Evolutionary conservation across 805 yeast genomes (phyloP).

Genomic region (Candida nonsorbophila): DNA sequence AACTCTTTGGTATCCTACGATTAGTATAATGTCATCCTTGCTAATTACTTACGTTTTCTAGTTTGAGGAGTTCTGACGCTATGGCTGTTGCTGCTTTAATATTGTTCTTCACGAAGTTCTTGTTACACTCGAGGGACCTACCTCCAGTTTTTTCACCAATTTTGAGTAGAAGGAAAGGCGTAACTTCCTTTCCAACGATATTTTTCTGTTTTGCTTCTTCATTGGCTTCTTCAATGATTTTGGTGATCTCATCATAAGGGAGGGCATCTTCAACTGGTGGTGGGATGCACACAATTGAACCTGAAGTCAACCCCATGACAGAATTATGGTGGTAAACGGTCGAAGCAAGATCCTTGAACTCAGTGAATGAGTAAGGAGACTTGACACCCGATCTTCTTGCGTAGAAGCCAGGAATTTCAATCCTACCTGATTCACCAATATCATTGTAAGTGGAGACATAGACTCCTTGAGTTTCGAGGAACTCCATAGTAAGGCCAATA

Average conservation of each 20-base stretch:
- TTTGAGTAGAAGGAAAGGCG: conserved; percentile 68
- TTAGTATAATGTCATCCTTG: conserved; percentile 1
- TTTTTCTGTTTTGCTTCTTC: conserved; percentile 47
- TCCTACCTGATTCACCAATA: conserved; percentile 7
- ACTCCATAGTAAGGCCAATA: conserved; percentile 75
- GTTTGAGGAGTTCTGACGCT: conserved; percentile 45
- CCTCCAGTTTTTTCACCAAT: conserved; percentile 71
- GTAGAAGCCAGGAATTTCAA: conserved; percentile 74
- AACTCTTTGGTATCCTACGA: background rate
- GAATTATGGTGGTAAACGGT: conserved; percentile 44
- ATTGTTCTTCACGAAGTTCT: conserved; percentile 72
- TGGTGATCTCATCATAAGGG: conserved; percentile 44
- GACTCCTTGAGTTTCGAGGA: conserved; percentile 86
- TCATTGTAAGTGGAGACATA: conserved; percentile 68
- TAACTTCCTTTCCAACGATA: conserved; percentile 65
- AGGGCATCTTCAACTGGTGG: conserved; percentile 66
- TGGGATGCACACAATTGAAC: conserved; percentile 76
- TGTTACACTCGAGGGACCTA: conserved; percentile 61
- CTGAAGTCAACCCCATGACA: conserved; percentile 52
- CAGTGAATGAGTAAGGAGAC: conserved; percentile 62
- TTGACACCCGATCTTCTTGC: conserved; percentile 66
- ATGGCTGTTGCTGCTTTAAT: conserved; percentile 65
- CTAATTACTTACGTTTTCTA: conserved; percentile 18
- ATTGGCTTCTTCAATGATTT: conserved; percentile 55
- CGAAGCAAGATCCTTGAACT: conserved; percentile 55